Conservation (phyloP, 371 early-diverging fungal species). For the Nematocida minor region DNA sequence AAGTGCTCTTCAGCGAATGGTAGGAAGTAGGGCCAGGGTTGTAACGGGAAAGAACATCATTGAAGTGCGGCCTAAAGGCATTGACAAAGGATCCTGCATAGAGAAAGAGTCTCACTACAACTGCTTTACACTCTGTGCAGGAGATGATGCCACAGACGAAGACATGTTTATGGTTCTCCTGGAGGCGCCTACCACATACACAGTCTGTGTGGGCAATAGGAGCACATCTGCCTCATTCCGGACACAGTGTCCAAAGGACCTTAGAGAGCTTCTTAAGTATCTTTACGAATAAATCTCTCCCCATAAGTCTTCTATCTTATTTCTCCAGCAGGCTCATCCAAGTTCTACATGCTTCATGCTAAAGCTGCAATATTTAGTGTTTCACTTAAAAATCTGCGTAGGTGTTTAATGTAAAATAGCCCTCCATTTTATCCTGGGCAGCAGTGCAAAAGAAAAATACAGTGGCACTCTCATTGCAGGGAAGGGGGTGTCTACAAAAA, state of each 20-base stretch:
- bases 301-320: neutral
- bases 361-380: no score
- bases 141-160: conserved; percentile 65
- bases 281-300: conserved; percentile 13
- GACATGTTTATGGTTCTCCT: conserved; percentile 61
- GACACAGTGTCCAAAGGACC: neutral
- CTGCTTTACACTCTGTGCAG: conserved; percentile 55
- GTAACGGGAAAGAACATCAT: conserved; percentile 59
- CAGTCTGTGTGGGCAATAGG: conserved; percentile 42
- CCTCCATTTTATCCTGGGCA: neutral
- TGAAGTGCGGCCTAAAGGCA: conserved; percentile 50
- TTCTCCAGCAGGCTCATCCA: neutral
- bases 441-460: conserved; percentile 13
- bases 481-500: neutral
- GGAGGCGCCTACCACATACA: neutral
- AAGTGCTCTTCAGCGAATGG: conserved; percentile 45
- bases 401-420: neutral
- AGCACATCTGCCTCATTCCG: conserved; percentile 19
- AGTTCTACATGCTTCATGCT: no score
- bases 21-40: conserved; percentile 33
- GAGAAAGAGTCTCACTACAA: conserved; percentile 37
- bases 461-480: neutral
- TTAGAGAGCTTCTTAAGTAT: neutral
- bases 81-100: conserved; percentile 55
- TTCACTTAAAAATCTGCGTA: no score